Base-by-base conservation (phyloP, 2,329 filamentous ascomycete genomes). In the Coccinonectria pachysandricola region DNA sequence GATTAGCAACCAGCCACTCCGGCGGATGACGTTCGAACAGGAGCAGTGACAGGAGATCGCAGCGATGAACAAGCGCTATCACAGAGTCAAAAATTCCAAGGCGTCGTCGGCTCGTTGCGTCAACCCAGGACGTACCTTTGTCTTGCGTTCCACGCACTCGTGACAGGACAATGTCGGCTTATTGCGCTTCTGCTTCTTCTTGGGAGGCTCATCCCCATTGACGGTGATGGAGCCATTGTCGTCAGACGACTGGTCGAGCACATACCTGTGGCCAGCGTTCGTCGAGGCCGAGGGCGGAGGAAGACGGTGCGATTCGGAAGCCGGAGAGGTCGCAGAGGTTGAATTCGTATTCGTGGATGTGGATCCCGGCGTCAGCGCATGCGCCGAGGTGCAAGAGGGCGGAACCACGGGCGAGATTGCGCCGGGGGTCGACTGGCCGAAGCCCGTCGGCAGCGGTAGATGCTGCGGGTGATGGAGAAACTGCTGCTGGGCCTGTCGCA, bases 131-230 rank as follows among this genome's bases (percentile, higher is more conserved):
- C 67, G 39, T 50, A 79, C 79, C 65, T 84, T 87, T 13, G 81
- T 87, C 58, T 87, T 87, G 40, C 81, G 65, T 56, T 85, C 79
- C 12, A 87, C 82, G 47, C 82, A 88, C 50, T 85, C 79, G 35
- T 76, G 70, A 45, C 82, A 87, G 24, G 78, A 84, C 36, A 87
- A 50, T 1, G 81, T 87, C 4, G 82, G 82, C 53, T 88, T 88
- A 56, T 88, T 88, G 24, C 82, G 72, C 60, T 81, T 86, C 58
- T 87, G 81, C 57, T 80, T 84, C 60, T 81, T 82, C 52, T 59
- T 67, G 8, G 59, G 48, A n/a, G 60, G 65, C 21, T 60, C 54
- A 18, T 52, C 50, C n/a, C 36, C 45, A 31, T 41, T 40, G 7
- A 37, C 21, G 6, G 31, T 34, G 28, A 33, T 40, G 6, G 31